Conservation (phyloP, 345 rosid genomes). For the Populus ilicifolia region DNA sequence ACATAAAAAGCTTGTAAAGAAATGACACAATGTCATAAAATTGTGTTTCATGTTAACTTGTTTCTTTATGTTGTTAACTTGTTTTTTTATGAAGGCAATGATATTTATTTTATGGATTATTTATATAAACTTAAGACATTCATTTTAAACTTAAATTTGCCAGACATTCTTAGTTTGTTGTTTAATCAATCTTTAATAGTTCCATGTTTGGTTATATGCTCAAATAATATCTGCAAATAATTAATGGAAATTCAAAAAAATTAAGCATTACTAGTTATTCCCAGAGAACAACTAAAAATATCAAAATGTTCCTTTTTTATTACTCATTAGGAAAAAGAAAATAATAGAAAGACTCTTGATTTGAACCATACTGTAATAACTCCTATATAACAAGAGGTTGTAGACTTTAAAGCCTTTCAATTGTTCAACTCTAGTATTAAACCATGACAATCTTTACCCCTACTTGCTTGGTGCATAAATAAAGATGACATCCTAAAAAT, state of each 20-base stretch:
- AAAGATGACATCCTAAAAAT: too few species aligned
- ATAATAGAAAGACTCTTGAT: too few species aligned
- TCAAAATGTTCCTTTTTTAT: not conserved
- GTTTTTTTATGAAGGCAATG: too few species aligned
- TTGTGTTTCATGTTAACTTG: not conserved
- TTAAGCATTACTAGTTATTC: not conserved
- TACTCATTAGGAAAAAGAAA: too few species aligned
- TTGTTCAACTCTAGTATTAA: not conserved
- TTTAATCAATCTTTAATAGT: conserved; percentile 81
- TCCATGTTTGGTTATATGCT: conserved; percentile 87
- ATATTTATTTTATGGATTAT: not conserved
- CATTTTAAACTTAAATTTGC: not conserved
- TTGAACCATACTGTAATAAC: too few species aligned
- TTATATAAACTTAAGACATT: not conserved
- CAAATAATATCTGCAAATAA: conserved; percentile 62
- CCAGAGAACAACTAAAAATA: not conserved
- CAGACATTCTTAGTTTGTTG: conserved; percentile 21
- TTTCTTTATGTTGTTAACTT: too few species aligned
- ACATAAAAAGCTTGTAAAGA: not conserved
- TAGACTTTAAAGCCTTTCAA: not conserved
- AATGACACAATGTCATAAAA: not conserved
- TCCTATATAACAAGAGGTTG: too few species aligned
- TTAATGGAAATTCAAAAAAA: not conserved
- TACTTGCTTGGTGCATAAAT: too few species aligned
- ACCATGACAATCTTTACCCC: not conserved